phyloP scores from a whole-genome alignment of 495 filamentous ascomycete species.

The Rostrohypoxylon terebratum region DNA sequence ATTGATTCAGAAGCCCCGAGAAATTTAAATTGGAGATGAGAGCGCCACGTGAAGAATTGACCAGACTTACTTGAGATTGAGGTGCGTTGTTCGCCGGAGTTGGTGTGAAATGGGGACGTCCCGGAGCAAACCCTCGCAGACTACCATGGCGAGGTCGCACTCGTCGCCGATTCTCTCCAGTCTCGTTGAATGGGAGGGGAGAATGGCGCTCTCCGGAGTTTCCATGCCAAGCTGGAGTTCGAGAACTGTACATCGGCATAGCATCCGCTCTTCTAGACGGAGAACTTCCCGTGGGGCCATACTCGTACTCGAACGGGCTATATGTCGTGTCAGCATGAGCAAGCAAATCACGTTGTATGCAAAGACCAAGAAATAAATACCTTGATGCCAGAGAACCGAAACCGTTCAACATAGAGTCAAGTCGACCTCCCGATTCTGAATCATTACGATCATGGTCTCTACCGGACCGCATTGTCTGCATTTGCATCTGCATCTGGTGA shows the following conservation, averaged over 20 bases:
- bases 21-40: background rate
- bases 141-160: slow-evolving; percentile 54
- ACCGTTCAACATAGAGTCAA: slow-evolving; percentile 7
- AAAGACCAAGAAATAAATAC: slow-evolving; percentile 16
- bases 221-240: slow-evolving; percentile 28
- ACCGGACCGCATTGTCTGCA: slow-evolving; percentile 16
- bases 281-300: slow-evolving; percentile 8
- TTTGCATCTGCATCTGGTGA: slow-evolving; percentile 29
- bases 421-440: slow-evolving; percentile 15
- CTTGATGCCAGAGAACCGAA: slow-evolving; percentile 29
- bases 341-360: background rate
- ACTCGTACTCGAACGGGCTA: slow-evolving; percentile 32
- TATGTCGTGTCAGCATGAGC: slow-evolving; percentile 8
- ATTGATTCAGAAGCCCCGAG: background rate
- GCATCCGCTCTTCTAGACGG: slow-evolving; percentile 30
- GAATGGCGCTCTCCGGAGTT: slow-evolving; percentile 52
- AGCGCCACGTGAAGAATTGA: background rate
- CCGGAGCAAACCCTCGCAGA: slow-evolving; percentile 37
- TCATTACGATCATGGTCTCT: slow-evolving; percentile 31
- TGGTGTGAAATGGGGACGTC: slow-evolving; percentile 21
- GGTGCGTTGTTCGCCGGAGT: slow-evolving; percentile 9
- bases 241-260: slow-evolving; percentile 6
- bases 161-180: slow-evolving; percentile 52
- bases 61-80: slow-evolving; percentile 33
- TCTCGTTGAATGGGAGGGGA: slow-evolving; percentile 52